These are phyloP conservation scores for Trematosphaeria pertusa DNA, from an alignment of 2,329 filamentous ascomycete genomes.

Conservation along the genomic window DNA sequence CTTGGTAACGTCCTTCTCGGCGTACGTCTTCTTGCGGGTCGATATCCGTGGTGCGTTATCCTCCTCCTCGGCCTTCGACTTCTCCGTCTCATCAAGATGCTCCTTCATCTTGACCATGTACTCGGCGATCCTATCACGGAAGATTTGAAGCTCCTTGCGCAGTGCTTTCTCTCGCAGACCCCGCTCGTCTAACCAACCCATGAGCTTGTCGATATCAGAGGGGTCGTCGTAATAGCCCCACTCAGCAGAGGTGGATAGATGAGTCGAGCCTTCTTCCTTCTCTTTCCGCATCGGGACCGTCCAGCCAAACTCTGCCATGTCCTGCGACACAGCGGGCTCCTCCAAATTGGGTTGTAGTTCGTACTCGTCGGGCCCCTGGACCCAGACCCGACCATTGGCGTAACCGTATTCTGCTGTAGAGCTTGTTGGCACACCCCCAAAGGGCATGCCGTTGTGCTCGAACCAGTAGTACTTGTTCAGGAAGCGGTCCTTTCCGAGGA, in stretches of 20 bases:
- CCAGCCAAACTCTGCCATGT: constrained; percentile 77
- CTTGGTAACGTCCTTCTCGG: constrained; percentile 59
- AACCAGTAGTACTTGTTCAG: constrained; percentile 99
- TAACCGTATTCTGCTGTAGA: constrained; percentile 88
- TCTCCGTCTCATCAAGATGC: constrained; percentile 67
- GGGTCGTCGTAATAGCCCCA: constrained; percentile 93
- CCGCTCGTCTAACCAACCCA: constrained; percentile 87
- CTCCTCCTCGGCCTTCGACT: constrained; percentile 57
- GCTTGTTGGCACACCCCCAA: constrained; percentile 83
- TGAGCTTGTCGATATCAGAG: constrained; percentile 76
- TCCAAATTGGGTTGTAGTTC: constrained; percentile 64
- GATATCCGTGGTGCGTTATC: constrained; percentile 63
- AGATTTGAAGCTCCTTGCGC: constrained; percentile 81
- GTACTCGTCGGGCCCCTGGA: constrained; percentile 91
- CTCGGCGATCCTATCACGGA: constrained; percentile 75
- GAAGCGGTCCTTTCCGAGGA: constrained; percentile 92
- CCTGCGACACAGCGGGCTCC: constrained; percentile 74
- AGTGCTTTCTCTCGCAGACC: constrained; percentile 87
- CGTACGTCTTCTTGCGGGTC: constrained; percentile 68
- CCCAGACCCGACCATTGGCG: constrained; percentile 94
- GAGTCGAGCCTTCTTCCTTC: constrained; percentile 82
- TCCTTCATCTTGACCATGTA: constrained; percentile 81
- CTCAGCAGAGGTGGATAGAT: constrained; percentile 76
- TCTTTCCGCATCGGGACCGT: constrained; percentile 86
- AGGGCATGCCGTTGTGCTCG: constrained; percentile 97